A percentile compares a stretch with the other conserved stretches of the same genome.
Conservation (phyloP, 352 stramenopile species). For the Pythium monospermum region DNA sequence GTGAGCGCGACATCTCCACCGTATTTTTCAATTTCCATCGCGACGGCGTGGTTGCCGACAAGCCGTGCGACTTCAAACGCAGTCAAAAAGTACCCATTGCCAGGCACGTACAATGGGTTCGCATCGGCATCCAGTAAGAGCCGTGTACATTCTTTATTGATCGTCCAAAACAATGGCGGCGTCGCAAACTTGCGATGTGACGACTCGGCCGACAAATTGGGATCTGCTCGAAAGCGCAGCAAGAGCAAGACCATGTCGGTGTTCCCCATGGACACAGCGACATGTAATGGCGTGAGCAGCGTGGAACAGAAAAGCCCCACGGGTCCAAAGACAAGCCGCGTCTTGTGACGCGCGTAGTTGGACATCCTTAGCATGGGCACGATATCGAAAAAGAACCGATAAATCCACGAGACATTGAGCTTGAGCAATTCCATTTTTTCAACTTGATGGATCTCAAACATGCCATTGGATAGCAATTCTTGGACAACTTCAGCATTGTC, state of each 20-base stretch:
- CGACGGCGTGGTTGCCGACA: conserved; percentile 55
- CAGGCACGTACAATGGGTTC: conserved; percentile 56
- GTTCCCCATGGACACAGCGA: conserved; percentile 65
- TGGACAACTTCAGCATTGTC: conserved; percentile 60
- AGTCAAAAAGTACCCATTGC: conserved; percentile 53
- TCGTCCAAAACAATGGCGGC: conserved; percentile 63
- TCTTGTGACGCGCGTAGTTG: conserved; percentile 33
- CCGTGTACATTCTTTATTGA: conserved; percentile 62
- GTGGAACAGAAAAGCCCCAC: conserved; percentile 53
- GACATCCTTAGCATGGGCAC: conserved; percentile 49
- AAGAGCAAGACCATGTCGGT: conserved; percentile 61
- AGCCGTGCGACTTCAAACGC: conserved; percentile 68
- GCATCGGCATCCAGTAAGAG: conserved; percentile 64
- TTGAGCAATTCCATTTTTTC: conserved; percentile 77
- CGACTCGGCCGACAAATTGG: conserved; percentile 42
- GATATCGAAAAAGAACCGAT: conserved; percentile 54
- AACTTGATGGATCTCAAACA: conserved; percentile 65
- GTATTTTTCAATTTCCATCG: conserved; percentile 71
- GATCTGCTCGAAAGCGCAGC: conserved; percentile 54
- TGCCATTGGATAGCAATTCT: conserved; percentile 44
- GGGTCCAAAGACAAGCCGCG: conserved; percentile 48
- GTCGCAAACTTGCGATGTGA: conserved; percentile 56
- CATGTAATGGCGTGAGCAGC: conserved; percentile 66
- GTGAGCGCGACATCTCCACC: conserved; percentile 73
- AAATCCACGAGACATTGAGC: conserved; percentile 64